Evolutionary conservation across 164 flowering plant species (phyloP), one percentile per base, ranked within the genome.

Genomic region (Kalanchoe fedtschenkoi): DNA sequence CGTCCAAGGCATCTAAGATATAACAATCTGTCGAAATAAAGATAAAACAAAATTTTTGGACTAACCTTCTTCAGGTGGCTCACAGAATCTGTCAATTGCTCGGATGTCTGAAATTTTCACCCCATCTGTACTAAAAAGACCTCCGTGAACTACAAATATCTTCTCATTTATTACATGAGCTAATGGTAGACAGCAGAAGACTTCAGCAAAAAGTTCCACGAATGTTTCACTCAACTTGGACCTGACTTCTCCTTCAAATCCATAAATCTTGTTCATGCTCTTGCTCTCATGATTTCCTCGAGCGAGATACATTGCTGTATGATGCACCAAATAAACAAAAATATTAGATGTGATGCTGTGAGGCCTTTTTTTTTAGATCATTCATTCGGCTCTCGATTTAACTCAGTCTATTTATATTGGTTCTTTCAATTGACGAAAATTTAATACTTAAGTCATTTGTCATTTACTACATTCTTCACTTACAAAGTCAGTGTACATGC

Each of bases 221-320:
- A 85, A 93, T 63, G 83, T 79, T 28, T 88, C 99, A 58, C 76
- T 93, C 78, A 93, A 73, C 80, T 93, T 93, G 56, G 97, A 85
- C 63, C 76, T 77, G 58, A 93, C 97, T 74, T 93, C 99, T 8
- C 99, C 99, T 75, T 93, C 99, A 72, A 93, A 93, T 66, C 99
- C 99, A 75, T 93, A 93, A 65, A 93, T 90, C 73, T 87, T 93
- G 84, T 93, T 93, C 99, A 93, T 93, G 79, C 85, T 87, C 80
- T 86, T 90, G 81, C 99, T 93, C 76, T 93, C 99, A 71, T 93
- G 99, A 71, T 93, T 93, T 72, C 99, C 99, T 73, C 99, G 80
- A 60, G 99, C 58, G 9, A 93, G 95, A 80, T 93, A 70, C 44
- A 93, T 80, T 30, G 88, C 99, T 93, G 99, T 67, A 80, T 61